Conservation (phyloP, 176 grass and related monocot species). For the Avena insularis region DNA sequence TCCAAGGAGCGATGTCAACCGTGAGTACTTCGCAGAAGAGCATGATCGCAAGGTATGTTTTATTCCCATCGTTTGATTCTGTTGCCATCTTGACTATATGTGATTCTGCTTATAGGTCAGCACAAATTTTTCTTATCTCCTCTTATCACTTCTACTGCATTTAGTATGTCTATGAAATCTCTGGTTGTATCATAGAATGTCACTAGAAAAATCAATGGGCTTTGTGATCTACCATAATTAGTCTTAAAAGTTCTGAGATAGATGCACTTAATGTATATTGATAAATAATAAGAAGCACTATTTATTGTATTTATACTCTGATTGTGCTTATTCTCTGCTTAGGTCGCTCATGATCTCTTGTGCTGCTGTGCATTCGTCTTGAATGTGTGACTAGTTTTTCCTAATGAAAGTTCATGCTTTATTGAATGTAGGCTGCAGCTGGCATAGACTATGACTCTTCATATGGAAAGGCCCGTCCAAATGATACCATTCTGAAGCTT, state of each 20-base stretch:
- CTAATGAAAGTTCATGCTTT: slow-evolving; percentile 16
- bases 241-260: too few species aligned
- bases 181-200: background rate
- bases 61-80: slow-evolving; percentile 19
- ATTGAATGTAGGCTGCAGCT: slow-evolving; percentile 73
- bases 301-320: background rate
- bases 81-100: background rate
- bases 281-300: background rate
- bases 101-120: background rate
- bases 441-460: slow-evolving; percentile 97
- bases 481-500: slow-evolving; percentile 96
- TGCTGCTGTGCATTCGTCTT: background rate
- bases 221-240: background rate
- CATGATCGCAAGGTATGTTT: slow-evolving; percentile 90
- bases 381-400: slow-evolving; percentile 11
- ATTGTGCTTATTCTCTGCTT: slow-evolving; percentile 7
- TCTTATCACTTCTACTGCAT: background rate
- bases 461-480: slow-evolving; percentile 81
- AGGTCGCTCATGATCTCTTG: background rate
- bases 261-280: background rate
- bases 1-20: slow-evolving; percentile 93
- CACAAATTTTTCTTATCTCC: background rate
- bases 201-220: slow-evolving; percentile 6
- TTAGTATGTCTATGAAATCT: background rate
- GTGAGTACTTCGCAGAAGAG: slow-evolving; percentile 97